Evolutionary conservation across 2,329 filamentous ascomycete species (phyloP), one percentile per base, ranked within the genome.

Genomic region (Ophiostoma fasciatum): DNA sequence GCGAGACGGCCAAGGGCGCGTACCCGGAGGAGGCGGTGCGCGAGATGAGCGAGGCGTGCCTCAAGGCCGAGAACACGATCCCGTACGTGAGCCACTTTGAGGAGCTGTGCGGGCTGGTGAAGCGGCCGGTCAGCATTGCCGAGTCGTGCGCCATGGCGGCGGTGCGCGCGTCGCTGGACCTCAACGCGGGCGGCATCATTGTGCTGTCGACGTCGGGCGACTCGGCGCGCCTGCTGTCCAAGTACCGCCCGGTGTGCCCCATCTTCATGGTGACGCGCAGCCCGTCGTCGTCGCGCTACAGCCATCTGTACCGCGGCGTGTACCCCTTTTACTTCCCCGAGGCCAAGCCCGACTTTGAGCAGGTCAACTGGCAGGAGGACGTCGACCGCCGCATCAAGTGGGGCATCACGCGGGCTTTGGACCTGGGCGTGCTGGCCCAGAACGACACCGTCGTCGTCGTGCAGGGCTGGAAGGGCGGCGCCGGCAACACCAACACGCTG

Each of bases 241-340:
- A 98, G 70, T 98, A 94, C 69, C 82, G 90, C 54, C 90, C 90
- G 35, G 87, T 96, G 46, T 96, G 88, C 74, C 90, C 90, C 50
- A 94, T 98, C 65, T 88, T 98, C 70, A 96, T 96, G 88, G 82
- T 98, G 46, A 94, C 88, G 46, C 80, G 90, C 51, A 94, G 81
- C 58, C 63, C 75, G 33, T 75, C 72, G 46, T 83, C 90, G 35
- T 81, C 85, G 42, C 74, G 90, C 62, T 96, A 90, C 62, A 81
- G 77, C 48, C 90, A 98, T 61, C 64, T 98, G 58, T 96, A 94
- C 68, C 88, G 90, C 56, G 90, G 90, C 51, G 88, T 98, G 44
- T 98, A 94, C 58, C 90, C 90, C 40, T 98, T 98, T 80, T 70
- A 81, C 53, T 96, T 94, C 71, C 74, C 79, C 36, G 82, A 94